Evolutionary conservation across 495 filamentous ascomycete species (phyloP), one percentile per base, ranked within the genome.

Genomic region (Penicillium psychrofluorescens): DNA sequence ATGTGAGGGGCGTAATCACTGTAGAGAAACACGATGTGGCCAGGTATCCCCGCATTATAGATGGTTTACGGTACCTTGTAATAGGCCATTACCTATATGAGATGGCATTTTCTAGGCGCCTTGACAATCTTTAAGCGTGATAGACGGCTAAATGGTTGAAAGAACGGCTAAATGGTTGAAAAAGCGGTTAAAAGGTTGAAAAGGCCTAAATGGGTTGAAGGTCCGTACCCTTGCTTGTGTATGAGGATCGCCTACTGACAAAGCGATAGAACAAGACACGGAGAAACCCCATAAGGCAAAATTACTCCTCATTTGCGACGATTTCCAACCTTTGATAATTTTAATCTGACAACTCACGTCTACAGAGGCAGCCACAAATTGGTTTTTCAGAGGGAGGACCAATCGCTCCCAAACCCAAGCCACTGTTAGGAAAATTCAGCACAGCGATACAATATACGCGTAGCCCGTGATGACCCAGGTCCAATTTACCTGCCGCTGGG

Each of bases 401-500:
- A 29, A 11, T 29, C 7, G 10, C 11, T 40, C 27, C 38, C 16
- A 40, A 29, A 40, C 38, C 38, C 29, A 30, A 11, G 16, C 38
- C 38, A 40, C 38, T 30, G 7, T 40, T 22, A 29, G 38, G n/a
- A 40, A 40, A 22, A 40, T 22, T 30, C 29, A n/a, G n/a, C n/a
- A n/a, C 38, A 29, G 38, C 38, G 29, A 6, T 29, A 40, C 16
- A 27, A 40, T 40, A 40, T 29, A 40, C 16, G 29, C 22, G 11
- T 30, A 40, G 22, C 38, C 38, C 35, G 31, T 29, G 12, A 44
- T 44, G 42, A 34, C 42, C 11, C 38, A 40, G 42, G 13, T 11
- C 15, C 34, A 44, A 38, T 44, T 44, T 22, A 44, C 34, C 42
- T 44, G 42, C 42, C 43, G 43, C 12, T 45, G 43, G 43, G 43